Percentiles rank a stretch among this genome's conserved stretches.
These are phyloP conservation scores for Hanseniaspora occidentalis DNA, from an alignment of 805 yeast species.

Conservation along the genomic window DNA sequence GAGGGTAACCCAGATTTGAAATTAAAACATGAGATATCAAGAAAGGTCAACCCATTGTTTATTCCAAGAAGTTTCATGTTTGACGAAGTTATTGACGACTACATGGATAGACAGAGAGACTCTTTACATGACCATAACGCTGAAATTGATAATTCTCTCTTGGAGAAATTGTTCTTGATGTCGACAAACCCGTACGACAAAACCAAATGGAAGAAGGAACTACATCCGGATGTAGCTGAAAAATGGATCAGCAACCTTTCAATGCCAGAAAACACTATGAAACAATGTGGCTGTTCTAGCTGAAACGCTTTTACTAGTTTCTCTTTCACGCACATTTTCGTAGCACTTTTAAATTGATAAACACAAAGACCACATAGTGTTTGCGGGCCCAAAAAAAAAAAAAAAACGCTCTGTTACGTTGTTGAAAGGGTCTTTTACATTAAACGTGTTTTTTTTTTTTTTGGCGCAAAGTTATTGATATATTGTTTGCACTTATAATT, in stretches of 20 bases:
- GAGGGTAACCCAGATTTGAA: constrained; percentile 39
- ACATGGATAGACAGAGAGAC: constrained; percentile 37
- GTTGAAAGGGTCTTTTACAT: no score
- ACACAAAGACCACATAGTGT: no score
- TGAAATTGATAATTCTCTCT: constrained; percentile 24
- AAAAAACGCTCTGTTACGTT: no score
- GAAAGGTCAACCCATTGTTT: constrained; percentile 57
- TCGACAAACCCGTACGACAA: constrained; percentile 60
- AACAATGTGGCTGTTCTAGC: constrained; percentile 63
- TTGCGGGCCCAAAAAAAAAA: no score
- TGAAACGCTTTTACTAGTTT: no score
- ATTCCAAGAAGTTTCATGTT: constrained; percentile 78
- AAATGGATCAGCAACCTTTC: constrained; percentile 40
- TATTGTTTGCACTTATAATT: no score
- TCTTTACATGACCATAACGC: constrained; percentile 24
- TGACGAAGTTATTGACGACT: constrained; percentile 60
- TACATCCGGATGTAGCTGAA: constrained; percentile 41
- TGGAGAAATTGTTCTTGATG: constrained; percentile 60
- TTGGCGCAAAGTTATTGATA: no score
- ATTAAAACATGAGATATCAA: constrained; percentile 30
- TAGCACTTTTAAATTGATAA: not conserved
- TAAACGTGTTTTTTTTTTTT: no score
- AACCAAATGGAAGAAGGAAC: constrained; percentile 42
- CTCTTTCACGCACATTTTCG: no score
- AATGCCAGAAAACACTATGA: constrained; percentile 43